Evolutionary conservation across 1,139 yeast species (phyloP), one percentile per base, ranked within the genome.

Genomic region (Saccharomyces uvarum): DNA sequence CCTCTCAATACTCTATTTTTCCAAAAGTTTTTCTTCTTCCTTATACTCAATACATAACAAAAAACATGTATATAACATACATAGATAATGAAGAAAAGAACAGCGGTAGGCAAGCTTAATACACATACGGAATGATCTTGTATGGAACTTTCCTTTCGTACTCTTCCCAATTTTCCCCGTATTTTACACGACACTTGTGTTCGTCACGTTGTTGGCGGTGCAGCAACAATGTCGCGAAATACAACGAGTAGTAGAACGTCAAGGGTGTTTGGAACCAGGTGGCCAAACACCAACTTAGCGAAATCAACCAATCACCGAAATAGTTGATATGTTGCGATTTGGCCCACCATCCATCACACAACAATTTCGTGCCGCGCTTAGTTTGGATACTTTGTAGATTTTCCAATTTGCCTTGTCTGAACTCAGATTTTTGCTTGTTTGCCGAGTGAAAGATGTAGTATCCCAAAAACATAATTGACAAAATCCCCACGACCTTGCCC

Each of bases 271-370:
- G 77, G 65, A 85, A 82, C 13, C 96, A 96, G 1, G 98, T 89
- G 19, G 96, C 85, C 61, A 93, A 76, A 70, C 97, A 90, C 95
- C 97, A 91, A 48, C 96, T 83, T 75, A 88, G 78, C 0, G 97
- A 90, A 67, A 90, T 84, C 51, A 95, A 68, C 95, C 97, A 90
- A 73, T 93, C 99, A 44, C 99, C 99, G 59, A 91, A 79, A 72
- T 93, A 93, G 69, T 93, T 93, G 69, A 89, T 89, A 70, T 93
- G 99, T 63, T 96, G 96, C 5, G 96, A 84, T 46, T 77, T 71
- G 2, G 87, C 88, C 99, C 99, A 93, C 99, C 99, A 93, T 2
- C 98, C 97, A 64, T 89, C 95, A 55, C 83, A 80, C 53, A 93
- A 75, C 60, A 93, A 78, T 65, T 81, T 86, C 42, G 96, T 86